Base-by-base conservation (phyloP, 2,329 filamentous ascomycete species). In the Tricladium varicosporioides region DNA sequence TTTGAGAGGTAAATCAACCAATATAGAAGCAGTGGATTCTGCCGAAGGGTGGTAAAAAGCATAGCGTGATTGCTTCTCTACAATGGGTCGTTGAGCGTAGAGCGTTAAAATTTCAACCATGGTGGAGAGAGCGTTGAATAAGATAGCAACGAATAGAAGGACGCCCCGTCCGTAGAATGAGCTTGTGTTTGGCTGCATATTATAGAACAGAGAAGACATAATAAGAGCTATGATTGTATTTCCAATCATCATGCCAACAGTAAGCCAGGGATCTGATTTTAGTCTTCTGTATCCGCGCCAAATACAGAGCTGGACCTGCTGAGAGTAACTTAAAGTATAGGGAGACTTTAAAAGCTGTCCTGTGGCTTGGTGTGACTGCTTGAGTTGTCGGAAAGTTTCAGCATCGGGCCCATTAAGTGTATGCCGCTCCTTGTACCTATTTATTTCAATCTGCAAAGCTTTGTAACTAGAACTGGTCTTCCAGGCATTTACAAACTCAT, bases 31-130 rank as follows among this genome's bases (percentile, higher is more conserved):
- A 47, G 92, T 80, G 11, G 92, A 90, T 78, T 96, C 92, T 8
- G 91, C 88, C 8, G 88, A 92, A 0, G 92, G 91, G 66, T 96
- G 92, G 66, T 96, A 96, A n/a, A 96, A 79, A 14, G 91, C 91
- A 70, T 96, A 96, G 57, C 88, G 84, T 56, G 81, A 76, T 65
- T 97, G 92, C 72, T 96, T 96, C 70, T 96, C 75, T 9, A 79
- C 72, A 46, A 80, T 77, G 1, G 76, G 75, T 1, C 77, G 69
- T 57, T 78, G 75, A 3, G 70, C 70, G 59, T 77, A 79, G 5
- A 78, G 67, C 22, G 95, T 96, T 73, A 89, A 83, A 43, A 85
- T 75, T 3, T 84, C 47, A 10, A 56, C 40, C 10, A 46, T 22
- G 19, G 83, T 84, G 66, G 86, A 74, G 8, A 87, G 85, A 15